Conservation (phyloP, 352 stramenopile species). For the Globisporangium takayamanum region DNA sequence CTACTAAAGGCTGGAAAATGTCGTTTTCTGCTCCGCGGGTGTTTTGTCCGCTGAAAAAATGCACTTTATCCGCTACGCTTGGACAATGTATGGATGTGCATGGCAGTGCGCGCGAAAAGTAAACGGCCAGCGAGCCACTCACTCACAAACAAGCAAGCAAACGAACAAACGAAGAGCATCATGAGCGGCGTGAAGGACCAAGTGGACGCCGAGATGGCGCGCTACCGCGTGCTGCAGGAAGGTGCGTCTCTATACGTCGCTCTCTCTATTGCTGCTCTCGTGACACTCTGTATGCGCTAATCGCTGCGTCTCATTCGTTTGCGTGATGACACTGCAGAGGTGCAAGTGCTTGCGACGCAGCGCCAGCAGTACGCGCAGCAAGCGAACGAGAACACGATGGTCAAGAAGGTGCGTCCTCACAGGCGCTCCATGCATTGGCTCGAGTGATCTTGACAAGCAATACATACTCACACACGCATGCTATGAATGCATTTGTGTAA, state of each 20-base stretch:
- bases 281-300: neutral
- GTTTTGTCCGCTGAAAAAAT: too few relatives aligned
- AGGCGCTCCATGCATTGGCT: neutral
- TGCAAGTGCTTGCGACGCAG: conserved; percentile 79
- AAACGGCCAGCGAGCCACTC: too few relatives aligned
- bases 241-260: conserved; percentile 25
- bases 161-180: conserved; percentile 2
- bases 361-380: conserved; percentile 90
- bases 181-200: conserved; percentile 54
- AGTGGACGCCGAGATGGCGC: conserved; percentile 85
- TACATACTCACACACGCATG: neutral
- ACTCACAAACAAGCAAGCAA: neutral
- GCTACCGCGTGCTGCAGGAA: conserved; percentile 90
- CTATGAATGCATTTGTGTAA: neutral
- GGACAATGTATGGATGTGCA: too few relatives aligned
- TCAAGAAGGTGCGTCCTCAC: conserved; percentile 66
- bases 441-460: too few relatives aligned
- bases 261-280: neutral
- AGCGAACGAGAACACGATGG: conserved; percentile 95
- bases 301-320: too few relatives aligned
- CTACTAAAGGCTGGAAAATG: too few relatives aligned
- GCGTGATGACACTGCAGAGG: conserved; percentile 27
- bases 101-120: too few relatives aligned
- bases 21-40: too few relatives aligned
- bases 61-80: too few relatives aligned